Evolutionary conservation across 148 eudicot genomes (phyloP).

Genomic region (Selenicereus undatus): DNA sequence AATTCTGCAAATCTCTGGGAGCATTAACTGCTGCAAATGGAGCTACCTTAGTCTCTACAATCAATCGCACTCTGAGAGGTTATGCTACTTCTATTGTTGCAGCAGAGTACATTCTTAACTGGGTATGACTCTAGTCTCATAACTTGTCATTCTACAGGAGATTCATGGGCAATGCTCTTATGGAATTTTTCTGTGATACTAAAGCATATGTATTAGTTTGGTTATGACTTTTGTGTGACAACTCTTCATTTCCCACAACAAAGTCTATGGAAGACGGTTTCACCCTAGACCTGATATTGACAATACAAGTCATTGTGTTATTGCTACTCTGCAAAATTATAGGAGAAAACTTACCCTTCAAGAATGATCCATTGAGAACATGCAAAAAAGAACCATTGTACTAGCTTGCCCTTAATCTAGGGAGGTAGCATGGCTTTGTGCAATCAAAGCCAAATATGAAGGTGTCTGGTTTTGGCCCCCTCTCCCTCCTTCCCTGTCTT

Average conservation of each 20-base stretch:
- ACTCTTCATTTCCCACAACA: neutral
- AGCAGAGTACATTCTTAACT: constrained; percentile 81
- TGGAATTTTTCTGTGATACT: neutral
- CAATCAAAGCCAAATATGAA: neutral
- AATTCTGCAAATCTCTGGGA: constrained; percentile 84
- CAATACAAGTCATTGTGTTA: neutral
- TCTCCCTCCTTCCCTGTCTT: neutral
- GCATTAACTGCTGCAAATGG: constrained; percentile 68
- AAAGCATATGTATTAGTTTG: neutral
- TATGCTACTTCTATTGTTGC: constrained; percentile 73
- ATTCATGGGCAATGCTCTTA: neutral
- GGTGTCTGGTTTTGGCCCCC: neutral
- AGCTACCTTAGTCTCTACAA: constrained; percentile 79
- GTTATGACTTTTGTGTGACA: neutral
- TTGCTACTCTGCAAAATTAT: neutral
- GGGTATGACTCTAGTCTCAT: constrained; percentile 51
- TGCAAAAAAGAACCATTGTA: neutral
- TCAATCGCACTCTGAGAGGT: constrained; percentile 86
- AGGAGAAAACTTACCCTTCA: neutral
- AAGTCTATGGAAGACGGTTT: neutral
- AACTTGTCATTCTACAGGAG: neutral
- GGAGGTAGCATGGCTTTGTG: neutral
- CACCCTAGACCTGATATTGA: neutral
- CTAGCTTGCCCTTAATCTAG: neutral
- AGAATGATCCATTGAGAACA: neutral